phyloP scores from a whole-genome alignment of 2,329 filamentous ascomycete genomes.

The Colletotrichum sp. region DNA sequence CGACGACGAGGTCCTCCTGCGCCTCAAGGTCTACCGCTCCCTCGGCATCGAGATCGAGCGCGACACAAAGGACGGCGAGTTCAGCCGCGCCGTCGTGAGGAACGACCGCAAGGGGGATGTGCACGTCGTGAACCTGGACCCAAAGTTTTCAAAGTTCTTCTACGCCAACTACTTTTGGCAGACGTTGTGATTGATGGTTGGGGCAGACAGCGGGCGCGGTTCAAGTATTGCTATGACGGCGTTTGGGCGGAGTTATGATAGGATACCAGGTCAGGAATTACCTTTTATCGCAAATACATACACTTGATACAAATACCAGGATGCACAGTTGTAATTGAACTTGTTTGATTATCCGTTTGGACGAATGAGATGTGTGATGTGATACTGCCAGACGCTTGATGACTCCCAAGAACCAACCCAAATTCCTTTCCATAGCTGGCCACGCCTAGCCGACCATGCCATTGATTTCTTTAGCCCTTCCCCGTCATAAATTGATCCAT shows the following conservation, averaged over 20 bases:
- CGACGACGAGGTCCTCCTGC: conserved; percentile 71
- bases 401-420: neutral
- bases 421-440: neutral
- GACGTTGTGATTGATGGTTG: conserved; percentile 64
- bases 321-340: neutral
- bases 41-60: conserved; percentile 88
- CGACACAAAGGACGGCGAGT: conserved; percentile 77
- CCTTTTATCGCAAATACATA: neutral
- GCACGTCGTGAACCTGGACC: conserved; percentile 92
- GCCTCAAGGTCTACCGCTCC: conserved; percentile 89
- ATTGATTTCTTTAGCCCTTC: neutral
- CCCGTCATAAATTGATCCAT: neutral
- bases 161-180: conserved; percentile 98
- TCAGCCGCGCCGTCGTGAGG: conserved; percentile 82
- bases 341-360: neutral
- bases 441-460: neutral
- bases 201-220: neutral
- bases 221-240: neutral
- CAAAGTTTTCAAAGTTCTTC: conserved; percentile 88
- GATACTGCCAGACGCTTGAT: neutral
- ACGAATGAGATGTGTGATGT: conserved; percentile 17
- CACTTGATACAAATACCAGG: neutral
- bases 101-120: conserved; percentile 90
- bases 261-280: neutral
- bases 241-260: neutral